A percentile compares a stretch with the other conserved stretches of the same genome.
These are phyloP conservation scores for Urostyla sp. DNA, from an alignment of 73 alveolate species.

Conservation along the genomic window DNA sequence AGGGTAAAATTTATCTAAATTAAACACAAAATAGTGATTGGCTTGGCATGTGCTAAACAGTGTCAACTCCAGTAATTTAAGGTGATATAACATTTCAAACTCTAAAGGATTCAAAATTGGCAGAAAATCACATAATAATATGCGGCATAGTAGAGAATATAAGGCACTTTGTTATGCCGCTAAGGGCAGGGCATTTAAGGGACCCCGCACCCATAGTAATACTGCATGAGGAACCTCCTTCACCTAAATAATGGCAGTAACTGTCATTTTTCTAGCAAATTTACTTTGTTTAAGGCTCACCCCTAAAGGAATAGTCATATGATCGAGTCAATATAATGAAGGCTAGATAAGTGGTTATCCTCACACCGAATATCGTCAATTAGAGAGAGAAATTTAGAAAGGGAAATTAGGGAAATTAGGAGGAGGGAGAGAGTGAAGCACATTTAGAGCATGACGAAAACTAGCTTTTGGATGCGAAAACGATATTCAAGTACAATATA, in stretches of 20 bases:
- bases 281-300: constrained; percentile 93
- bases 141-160: constrained; percentile 96
- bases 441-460: constrained; percentile 92
- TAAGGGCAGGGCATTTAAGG: constrained; percentile 89
- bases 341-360: constrained; percentile 92
- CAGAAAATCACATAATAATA: constrained; percentile 93
- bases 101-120: constrained; percentile 87
- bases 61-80: constrained; percentile 81
- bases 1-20: constrained; percentile 45
- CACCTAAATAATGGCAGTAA: constrained; percentile 91
- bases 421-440: constrained; percentile 21
- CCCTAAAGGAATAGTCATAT: constrained; percentile 84
- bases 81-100: constrained; percentile 91
- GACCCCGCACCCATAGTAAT: constrained; percentile 93
- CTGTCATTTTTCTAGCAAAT: constrained; percentile 90
- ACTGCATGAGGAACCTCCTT: constrained; percentile 87
- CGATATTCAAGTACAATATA: constrained; percentile 93
- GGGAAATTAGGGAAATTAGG: constrained; percentile 50
- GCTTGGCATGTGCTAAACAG: constrained; percentile 79
- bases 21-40: constrained; percentile 52
- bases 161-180: constrained; percentile 90
- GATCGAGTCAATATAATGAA: constrained; percentile 89
- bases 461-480: constrained; percentile 92
- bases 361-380: constrained; percentile 78
- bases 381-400: constrained; percentile 69